phyloP scores from a whole-genome alignment of 129 eudicot species.

The Oenanthe sinensis region DNA sequence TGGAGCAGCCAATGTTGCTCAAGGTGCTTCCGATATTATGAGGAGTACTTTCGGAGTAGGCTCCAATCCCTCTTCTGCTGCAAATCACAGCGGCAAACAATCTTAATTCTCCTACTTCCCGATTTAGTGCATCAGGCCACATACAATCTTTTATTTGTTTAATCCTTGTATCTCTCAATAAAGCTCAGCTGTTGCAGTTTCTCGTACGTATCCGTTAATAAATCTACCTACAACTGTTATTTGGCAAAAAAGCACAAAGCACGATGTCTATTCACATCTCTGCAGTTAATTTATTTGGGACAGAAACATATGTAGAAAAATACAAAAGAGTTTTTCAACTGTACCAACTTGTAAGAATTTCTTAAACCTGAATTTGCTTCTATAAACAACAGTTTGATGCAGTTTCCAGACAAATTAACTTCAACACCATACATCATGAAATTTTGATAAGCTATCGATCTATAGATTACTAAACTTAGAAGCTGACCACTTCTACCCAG shows the following conservation, averaged over 20 bases:
- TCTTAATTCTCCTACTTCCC: background rate
- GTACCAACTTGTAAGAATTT: no score
- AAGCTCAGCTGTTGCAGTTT: background rate
- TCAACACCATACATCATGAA: background rate
- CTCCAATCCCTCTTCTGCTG: slow-evolving; percentile 4
- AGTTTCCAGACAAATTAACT: background rate
- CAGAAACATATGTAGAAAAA: background rate
- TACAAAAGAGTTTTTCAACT: background rate
- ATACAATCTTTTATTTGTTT: background rate
- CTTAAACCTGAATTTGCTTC: background rate
- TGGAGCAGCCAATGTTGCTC: slow-evolving; percentile 55
- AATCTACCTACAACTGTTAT: background rate
- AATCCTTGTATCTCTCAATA: background rate
- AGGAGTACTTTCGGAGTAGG: slow-evolving; percentile 32
- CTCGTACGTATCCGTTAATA: background rate
- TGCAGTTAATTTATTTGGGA: background rate
- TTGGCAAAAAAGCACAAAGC: background rate
- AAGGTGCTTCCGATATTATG: slow-evolving; percentile 58
- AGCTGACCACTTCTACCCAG: background rate
- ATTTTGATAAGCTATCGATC: background rate
- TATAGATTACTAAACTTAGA: background rate
- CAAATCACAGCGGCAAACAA: background rate
- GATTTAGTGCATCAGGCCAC: background rate
- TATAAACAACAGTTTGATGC: background rate
- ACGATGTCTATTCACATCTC: background rate